These are phyloP conservation scores for Colletotrichum shisoi DNA, from an alignment of 2,329 filamentous ascomycete genomes.

Conservation along the genomic window DNA sequence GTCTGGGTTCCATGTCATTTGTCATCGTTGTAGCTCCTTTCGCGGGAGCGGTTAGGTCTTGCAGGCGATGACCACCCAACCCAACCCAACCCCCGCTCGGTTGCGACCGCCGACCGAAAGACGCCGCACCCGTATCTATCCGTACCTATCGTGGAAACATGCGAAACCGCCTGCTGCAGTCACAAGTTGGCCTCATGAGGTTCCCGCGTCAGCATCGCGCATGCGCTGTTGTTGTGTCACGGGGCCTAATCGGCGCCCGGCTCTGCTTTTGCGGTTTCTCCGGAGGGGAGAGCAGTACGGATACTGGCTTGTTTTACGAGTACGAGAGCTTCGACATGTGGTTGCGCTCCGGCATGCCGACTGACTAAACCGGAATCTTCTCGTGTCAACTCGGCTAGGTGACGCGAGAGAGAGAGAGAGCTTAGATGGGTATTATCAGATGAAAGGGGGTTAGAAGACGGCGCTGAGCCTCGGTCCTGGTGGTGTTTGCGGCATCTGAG, in stretches of 20 bases:
- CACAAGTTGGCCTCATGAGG: background rate
- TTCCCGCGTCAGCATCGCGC: slow-evolving; percentile 22
- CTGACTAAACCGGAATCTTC: too few species aligned
- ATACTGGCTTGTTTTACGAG: slow-evolving; percentile 11
- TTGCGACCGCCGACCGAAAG: background rate
- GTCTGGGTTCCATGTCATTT: background rate
- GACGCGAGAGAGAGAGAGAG: too few species aligned
- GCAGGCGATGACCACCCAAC: background rate
- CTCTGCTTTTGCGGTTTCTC: background rate
- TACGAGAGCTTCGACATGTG: slow-evolving; percentile 15
- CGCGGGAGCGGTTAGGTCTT: slow-evolving; percentile 22
- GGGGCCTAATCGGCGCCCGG: slow-evolving; percentile 4
- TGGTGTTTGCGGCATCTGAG: background rate
- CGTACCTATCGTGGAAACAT: background rate
- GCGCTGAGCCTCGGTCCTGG: background rate
- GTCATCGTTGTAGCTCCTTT: background rate
- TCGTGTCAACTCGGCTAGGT: too few species aligned
- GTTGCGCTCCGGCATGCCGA: slow-evolving; percentile 3
- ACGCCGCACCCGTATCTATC: too few species aligned
- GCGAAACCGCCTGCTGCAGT: background rate
- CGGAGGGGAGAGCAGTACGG: background rate
- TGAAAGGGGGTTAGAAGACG: background rate
- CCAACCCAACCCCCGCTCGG: background rate
- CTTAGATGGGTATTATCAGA: background rate
- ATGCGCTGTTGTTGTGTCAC: slow-evolving; percentile 11